Evolutionary conservation across 768 basidiomycete genomes (phyloP).

Genomic region (Pluteus cervinus): DNA sequence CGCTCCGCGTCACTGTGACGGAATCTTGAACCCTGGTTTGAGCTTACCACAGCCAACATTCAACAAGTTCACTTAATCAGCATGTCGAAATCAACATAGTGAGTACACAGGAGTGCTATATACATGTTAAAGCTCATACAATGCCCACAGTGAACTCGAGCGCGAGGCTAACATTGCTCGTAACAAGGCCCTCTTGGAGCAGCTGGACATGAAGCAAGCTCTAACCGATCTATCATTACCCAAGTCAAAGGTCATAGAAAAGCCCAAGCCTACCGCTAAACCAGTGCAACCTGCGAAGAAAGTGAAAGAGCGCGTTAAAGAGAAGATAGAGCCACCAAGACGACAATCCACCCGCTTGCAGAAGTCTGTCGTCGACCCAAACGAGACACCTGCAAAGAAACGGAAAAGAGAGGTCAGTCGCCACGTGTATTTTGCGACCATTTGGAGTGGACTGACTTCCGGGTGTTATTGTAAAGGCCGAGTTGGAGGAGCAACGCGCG

Average conservation of each 20-base stretch:
- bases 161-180: slow-evolving; percentile 79
- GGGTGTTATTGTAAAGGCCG: slow-evolving; percentile 27
- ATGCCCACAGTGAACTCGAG: slow-evolving; percentile 53
- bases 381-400: slow-evolving; percentile 61
- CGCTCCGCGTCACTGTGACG: no score
- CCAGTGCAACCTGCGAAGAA: slow-evolving; percentile 55
- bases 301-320: slow-evolving; percentile 41
- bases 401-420: slow-evolving; percentile 57
- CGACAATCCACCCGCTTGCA: slow-evolving; percentile 64
- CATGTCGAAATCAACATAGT: no score
- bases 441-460: background rate
- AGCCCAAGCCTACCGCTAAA: slow-evolving; percentile 41
- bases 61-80: no score
- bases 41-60: no score
- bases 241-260: slow-evolving; percentile 28
- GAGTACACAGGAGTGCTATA: no score
- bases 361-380: slow-evolving; percentile 38
- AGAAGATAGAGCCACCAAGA: slow-evolving; percentile 44
- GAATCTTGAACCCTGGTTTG: no score
- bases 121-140: no score
- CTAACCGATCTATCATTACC: slow-evolving; percentile 40
- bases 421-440: background rate
- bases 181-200: slow-evolving; percentile 67
- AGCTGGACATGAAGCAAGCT: slow-evolving; percentile 62
- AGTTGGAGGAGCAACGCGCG: slow-evolving; percentile 40